Evolutionary conservation across 2,329 filamentous ascomycete species (phyloP).

Genomic region (Aspergillus fructus): DNA sequence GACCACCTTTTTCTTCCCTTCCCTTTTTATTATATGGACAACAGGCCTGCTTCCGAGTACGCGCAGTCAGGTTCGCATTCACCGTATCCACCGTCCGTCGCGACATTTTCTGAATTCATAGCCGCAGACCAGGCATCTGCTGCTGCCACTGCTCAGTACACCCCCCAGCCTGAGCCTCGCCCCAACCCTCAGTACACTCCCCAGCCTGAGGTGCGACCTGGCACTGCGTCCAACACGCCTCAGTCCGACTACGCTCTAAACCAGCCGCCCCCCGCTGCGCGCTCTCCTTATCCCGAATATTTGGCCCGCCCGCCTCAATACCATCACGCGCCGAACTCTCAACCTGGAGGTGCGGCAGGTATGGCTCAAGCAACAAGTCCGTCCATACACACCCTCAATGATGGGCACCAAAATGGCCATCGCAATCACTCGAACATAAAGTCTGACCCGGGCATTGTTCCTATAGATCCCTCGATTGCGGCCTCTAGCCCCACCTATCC

Average conservation of each 20-base stretch:
- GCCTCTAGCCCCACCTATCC: conserved; percentile 89
- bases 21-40: conserved; percentile 53
- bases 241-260: conserved; percentile 86
- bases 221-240: conserved; percentile 70
- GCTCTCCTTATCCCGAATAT: conserved; percentile 84
- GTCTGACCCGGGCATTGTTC: conserved; percentile 87
- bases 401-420: conserved; percentile 72
- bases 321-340: conserved; percentile 69
- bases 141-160: conserved; percentile 54
- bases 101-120: conserved; percentile 77
- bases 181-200: conserved; percentile 69
- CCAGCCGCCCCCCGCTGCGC: conserved; percentile 67
- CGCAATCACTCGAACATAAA: conserved; percentile 68
- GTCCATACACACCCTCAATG: conserved; percentile 78
- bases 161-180: conserved; percentile 39
- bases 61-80: conserved; percentile 81
- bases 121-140: conserved; percentile 89
- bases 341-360: conserved; percentile 74
- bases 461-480: conserved; percentile 98
- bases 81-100: conserved; percentile 54
- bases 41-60: conserved; percentile 69
- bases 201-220: conserved; percentile 73
- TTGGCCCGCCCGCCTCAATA: conserved; percentile 73
- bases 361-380: conserved; percentile 99
- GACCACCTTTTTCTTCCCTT: conserved; percentile 16